Evolutionary conservation across 1,284 basidiomycete species (phyloP), one percentile per base, ranked within the genome.

Genomic region (Naganishia cerealis): DNA sequence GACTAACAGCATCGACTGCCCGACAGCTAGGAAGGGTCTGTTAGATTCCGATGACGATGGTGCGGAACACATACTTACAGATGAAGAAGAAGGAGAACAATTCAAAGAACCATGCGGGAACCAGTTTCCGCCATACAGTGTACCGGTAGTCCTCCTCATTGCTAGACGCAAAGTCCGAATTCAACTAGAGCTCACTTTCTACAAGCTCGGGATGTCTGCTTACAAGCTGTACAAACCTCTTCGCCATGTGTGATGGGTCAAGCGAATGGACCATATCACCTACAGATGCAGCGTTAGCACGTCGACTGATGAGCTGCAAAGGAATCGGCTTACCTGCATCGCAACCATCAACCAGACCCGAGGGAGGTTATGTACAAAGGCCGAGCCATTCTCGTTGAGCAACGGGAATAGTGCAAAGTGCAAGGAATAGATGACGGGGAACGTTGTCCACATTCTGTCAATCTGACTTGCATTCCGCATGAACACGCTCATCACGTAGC

Each of bases 141-240:
- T 94, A 97, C 38, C 94, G 89, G 76, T 98, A 97, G 79, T 97
- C 94, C 78, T 94, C 92, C 42, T 92, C 91, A 2, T 83, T 80
- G 2, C 85, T 86, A 70, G 7, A 66, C n/a, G 7, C 38, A n/a
- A 46, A 33, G 29, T 33, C 29, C 24, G 13, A n/a, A 16, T 24
- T 50, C 2, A 10, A n/a, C 36, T 24, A 24, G 26, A 21, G 18
- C n/a, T 42, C 46, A 13, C 8, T 29, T 66, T 24, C 48, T 53
- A 50, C 66, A 9, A 5, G 2, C 33, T 57, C 8, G 54, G 46
- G 13, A 18, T 40, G n/a, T 54, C 4, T n/a, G 69, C 74, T 72
- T 55, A 75, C 68, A 75, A 73, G 65, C 83, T 86, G 79, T 94
- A 94, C 39, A 97, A 84, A 6, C 91, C 94, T 65, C 94, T 84